Evolutionary conservation across 805 yeast species (phyloP).

Genomic region (Zygoascus biomembranicola): DNA sequence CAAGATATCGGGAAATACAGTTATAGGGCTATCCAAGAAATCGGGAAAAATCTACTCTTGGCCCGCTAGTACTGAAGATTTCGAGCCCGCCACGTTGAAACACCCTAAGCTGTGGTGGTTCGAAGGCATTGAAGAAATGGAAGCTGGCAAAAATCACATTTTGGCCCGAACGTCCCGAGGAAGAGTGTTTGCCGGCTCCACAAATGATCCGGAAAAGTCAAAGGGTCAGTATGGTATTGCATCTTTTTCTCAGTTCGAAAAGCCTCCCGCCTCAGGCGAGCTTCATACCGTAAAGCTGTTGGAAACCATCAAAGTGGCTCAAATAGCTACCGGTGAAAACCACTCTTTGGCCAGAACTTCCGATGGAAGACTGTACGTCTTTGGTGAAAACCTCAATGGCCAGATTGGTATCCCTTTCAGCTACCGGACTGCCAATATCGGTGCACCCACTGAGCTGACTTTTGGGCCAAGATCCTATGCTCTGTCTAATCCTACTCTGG

Average conservation of each 20-base stretch:
- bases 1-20: constrained; percentile 40
- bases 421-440: constrained; percentile 55
- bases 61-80: constrained; percentile 1
- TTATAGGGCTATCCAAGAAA: constrained; percentile 34
- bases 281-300: constrained; percentile 51
- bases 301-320: constrained; percentile 35
- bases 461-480: not conserved
- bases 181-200: constrained; percentile 52
- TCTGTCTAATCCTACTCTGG: constrained; percentile 2
- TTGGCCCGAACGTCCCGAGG: constrained; percentile 54
- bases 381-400: constrained; percentile 83
- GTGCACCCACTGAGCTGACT: constrained; percentile 54
- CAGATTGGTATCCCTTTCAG: constrained; percentile 68
- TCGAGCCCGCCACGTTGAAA: not conserved
- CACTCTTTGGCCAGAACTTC: constrained; percentile 67
- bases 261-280: constrained; percentile 40
- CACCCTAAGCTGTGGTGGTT: constrained; percentile 27
- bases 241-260: constrained; percentile 53
- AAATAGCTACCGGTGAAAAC: constrained; percentile 64
- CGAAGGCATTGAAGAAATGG: constrained; percentile 46
- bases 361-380: constrained; percentile 66
- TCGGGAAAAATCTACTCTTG: constrained; percentile 28
- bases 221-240: constrained; percentile 85
- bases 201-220: constrained; percentile 37
- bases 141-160: constrained; percentile 61